A percentile compares a stretch with the other conserved stretches of the same genome.
These are phyloP conservation scores for Copromyces sp. DNA, from an alignment of 495 filamentous ascomycete genomes.

Conservation along the genomic window DNA sequence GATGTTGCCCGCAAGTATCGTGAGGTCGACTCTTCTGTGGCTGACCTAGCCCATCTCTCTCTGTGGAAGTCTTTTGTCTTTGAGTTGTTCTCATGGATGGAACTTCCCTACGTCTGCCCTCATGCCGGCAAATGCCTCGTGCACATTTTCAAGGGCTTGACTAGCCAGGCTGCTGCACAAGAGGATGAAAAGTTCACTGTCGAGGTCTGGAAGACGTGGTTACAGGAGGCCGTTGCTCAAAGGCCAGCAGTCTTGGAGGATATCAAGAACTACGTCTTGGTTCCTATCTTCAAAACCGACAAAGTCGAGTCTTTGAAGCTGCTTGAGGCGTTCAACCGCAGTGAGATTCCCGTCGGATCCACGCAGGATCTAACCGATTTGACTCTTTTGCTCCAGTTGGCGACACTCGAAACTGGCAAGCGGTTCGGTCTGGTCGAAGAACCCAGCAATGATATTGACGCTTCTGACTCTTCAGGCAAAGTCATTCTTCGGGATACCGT, in stretches of 20 bases:
- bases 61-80: slow-evolving; percentile 37
- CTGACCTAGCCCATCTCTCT: slow-evolving; percentile 3
- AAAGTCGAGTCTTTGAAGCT: slow-evolving; percentile 44
- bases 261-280: slow-evolving; percentile 63
- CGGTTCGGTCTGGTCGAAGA: slow-evolving; percentile 67
- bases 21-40: slow-evolving; percentile 18
- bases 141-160: slow-evolving; percentile 39
- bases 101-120: slow-evolving; percentile 50
- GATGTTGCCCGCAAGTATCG: slow-evolving; percentile 28
- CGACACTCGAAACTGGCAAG: slow-evolving; percentile 67
- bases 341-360: slow-evolving; percentile 30
- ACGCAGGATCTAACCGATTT: slow-evolving; percentile 40
- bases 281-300: slow-evolving; percentile 56
- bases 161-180: slow-evolving; percentile 10
- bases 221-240: slow-evolving; percentile 34
- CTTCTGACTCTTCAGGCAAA: slow-evolving; percentile 6
- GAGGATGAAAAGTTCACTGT: slow-evolving; percentile 21
- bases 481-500: slow-evolving; percentile 31
- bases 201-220: slow-evolving; percentile 39
- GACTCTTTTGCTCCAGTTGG: slow-evolving; percentile 48
- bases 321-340: slow-evolving; percentile 34
- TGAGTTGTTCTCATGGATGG: slow-evolving; percentile 51
- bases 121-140: slow-evolving; percentile 55
- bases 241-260: slow-evolving; percentile 49
- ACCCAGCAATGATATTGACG: slow-evolving; percentile 40